Evolutionary conservation across 345 rosid genomes (phyloP).

Genomic region (Sonneratia caseolaris): DNA sequence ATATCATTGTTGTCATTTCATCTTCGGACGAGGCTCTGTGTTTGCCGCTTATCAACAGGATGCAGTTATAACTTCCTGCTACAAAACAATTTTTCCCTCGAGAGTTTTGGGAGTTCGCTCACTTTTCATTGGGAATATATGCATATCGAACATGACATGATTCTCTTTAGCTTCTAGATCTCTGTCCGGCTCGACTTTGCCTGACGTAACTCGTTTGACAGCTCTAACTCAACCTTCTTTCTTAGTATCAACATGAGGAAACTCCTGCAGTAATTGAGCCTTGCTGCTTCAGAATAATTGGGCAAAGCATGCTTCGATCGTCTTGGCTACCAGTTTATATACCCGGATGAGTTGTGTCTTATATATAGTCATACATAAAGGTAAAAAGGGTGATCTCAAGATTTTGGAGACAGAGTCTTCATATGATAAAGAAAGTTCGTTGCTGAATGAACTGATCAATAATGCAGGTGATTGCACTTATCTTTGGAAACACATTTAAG

Average conservation of each 20-base stretch:
- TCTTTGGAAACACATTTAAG: not conserved
- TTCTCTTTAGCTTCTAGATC: too few species aligned
- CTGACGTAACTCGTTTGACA: too few species aligned
- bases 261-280: not conserved
- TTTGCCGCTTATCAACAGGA: not conserved
- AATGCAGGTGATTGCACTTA: not conserved
- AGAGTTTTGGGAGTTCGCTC: too few species aligned
- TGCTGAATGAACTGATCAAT: not conserved
- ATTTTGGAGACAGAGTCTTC: too few species aligned
- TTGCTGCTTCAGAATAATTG: not conserved
- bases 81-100: not conserved
- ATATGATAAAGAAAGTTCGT: not conserved
- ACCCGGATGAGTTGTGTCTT: not conserved
- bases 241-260: too few species aligned
- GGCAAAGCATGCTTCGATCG: not conserved
- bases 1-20: not conserved
- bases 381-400: too few species aligned
- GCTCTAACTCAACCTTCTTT: too few species aligned
- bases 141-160: too few species aligned
- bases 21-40: not conserved
- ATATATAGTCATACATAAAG: too few species aligned
- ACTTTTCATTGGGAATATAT: too few species aligned
- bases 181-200: too few species aligned
- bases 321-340: not conserved
- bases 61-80: not conserved